Base-by-base conservation (phyloP, 2,329 filamentous ascomycete species). In the Ophiostoma quercus region DNA sequence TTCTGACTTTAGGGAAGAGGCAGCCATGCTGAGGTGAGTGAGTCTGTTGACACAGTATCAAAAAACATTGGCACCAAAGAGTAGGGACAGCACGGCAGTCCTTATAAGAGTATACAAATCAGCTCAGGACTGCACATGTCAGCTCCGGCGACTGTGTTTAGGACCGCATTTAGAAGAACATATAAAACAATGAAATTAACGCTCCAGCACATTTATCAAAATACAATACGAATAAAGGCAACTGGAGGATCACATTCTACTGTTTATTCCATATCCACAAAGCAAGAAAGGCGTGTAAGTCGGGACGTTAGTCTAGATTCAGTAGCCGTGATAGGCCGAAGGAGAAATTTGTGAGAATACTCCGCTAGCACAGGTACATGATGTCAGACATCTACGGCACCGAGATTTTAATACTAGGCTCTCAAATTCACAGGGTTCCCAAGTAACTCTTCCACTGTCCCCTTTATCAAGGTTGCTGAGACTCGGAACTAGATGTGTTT, bases 1-100 rank as follows among this genome's bases (percentile, higher is more conserved):
- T 32, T 39, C 51, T 1, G 68, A 70, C 54, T 39, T 66, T 3
- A 69, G 8, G 1, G 68, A 69, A 19, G 68, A 54, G 6, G 51
- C 2, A 22, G n/a, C 25, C 60, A 29, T 22, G 47, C 34, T 65
- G 62, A 22, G n/a, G 5, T 6, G 9, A 37, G 19, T 12, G 11
- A 25, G 51, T 57, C 11, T 25, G 8, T 29, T n/a, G 11, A 29
- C 1, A 25, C n/a, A 57, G 51, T 11, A 25, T 25, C n/a, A 57
- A 57, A 12, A 57, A 34, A 34, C 34, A 34, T 6, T 34, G 25
- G 25, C 25, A 34, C 8, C 8, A 34, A 34, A 34, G 34, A 34
- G 34, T 6, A 9, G 22, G n/a, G 3, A 25, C 51, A 9, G 11
- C 9, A n/a, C 25, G 51, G 11, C 8, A 57, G 7, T 22, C 51